Evolutionary conservation across 495 filamentous ascomycete species (phyloP).

Genomic region (Glonium stellatum): DNA sequence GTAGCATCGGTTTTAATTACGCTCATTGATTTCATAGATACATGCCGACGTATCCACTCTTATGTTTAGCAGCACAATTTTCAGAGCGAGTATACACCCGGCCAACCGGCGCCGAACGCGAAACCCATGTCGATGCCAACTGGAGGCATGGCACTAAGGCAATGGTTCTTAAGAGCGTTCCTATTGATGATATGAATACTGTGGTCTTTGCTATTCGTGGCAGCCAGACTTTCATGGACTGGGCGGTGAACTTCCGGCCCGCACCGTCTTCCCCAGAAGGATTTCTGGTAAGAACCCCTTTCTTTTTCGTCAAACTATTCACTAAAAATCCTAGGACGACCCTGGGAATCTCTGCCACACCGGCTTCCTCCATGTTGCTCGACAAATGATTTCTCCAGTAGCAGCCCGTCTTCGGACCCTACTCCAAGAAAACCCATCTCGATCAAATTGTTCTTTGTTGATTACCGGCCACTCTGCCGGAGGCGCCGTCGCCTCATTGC

Average conservation of each 20-base stretch:
- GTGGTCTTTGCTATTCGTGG: slow-evolving; percentile 77
- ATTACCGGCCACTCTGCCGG: slow-evolving; percentile 82
- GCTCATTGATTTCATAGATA: slow-evolving; percentile 40
- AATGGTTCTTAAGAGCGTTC: slow-evolving; percentile 72
- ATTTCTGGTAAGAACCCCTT: slow-evolving; percentile 44
- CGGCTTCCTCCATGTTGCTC: slow-evolving; percentile 68
- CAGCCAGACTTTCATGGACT: slow-evolving; percentile 72
- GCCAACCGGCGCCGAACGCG: slow-evolving; percentile 49
- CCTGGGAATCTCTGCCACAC: slow-evolving; percentile 66
- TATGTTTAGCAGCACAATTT: slow-evolving; percentile 68
- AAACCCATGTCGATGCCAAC: slow-evolving; percentile 60
- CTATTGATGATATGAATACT: slow-evolving; percentile 66
- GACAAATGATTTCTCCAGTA: slow-evolving; percentile 65
- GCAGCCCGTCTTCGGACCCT: slow-evolving; percentile 60
- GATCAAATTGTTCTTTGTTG: slow-evolving; percentile 58
- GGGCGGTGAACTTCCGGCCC: slow-evolving; percentile 69
- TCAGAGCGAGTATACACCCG: slow-evolving; percentile 63
- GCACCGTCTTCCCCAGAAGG: slow-evolving; percentile 54
- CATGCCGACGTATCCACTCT: slow-evolving; percentile 60
- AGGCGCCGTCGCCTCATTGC: slow-evolving; percentile 67
- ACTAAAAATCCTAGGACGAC: slow-evolving; percentile 45
- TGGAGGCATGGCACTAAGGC: slow-evolving; percentile 69
- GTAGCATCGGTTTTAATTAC: neutral
- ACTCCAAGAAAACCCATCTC: slow-evolving; percentile 60
- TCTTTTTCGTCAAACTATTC: neutral